These are phyloP conservation scores for Pichia gijzeniarum DNA, from an alignment of 805 yeast genomes.

Conservation along the genomic window DNA sequence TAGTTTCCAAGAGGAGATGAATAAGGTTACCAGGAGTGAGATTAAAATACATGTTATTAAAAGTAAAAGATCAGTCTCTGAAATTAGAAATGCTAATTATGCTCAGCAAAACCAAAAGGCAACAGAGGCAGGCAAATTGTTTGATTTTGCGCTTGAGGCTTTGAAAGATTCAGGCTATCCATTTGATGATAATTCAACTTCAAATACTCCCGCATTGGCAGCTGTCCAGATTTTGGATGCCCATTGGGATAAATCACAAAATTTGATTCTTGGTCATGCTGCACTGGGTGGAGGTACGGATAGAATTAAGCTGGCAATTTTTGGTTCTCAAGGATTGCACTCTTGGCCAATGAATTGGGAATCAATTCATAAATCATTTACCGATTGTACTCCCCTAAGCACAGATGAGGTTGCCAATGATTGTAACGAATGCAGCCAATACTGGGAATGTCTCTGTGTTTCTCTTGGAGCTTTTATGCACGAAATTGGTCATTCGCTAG, in stretches of 20 bases:
- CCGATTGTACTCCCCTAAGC: constrained; percentile 63
- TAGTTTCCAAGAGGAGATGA: constrained; percentile 36
- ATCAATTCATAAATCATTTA: constrained; percentile 57
- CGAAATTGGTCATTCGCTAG: constrained; percentile 86
- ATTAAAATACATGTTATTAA: constrained; percentile 76
- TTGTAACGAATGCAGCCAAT: constrained; percentile 71
- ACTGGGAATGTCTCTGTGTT: constrained; percentile 84
- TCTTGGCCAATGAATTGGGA: constrained; percentile 89
- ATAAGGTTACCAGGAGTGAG: constrained; percentile 39
- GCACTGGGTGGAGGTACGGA: constrained; percentile 88
- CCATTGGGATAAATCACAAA: constrained; percentile 61
- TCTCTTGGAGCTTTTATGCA: constrained; percentile 94
- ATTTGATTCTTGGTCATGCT: constrained; percentile 76
- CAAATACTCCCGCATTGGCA: constrained; percentile 55
- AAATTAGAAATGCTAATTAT: constrained; percentile 67
- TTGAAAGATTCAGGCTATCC: constrained; percentile 51
- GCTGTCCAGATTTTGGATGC: constrained; percentile 84
- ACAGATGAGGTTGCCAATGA: constrained; percentile 84
- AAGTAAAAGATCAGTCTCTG: constrained; percentile 57
- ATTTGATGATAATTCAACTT: constrained; percentile 31
- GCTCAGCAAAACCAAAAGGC: constrained; percentile 87
- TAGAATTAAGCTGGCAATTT: constrained; percentile 71
- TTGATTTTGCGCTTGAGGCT: constrained; percentile 74
- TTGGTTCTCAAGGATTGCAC: constrained; percentile 88
- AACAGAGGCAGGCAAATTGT: constrained; percentile 66